Evolutionary conservation across 192 early-diverging fungal genomes (phyloP).

Genomic region (Entomortierella chlamydospora): DNA sequence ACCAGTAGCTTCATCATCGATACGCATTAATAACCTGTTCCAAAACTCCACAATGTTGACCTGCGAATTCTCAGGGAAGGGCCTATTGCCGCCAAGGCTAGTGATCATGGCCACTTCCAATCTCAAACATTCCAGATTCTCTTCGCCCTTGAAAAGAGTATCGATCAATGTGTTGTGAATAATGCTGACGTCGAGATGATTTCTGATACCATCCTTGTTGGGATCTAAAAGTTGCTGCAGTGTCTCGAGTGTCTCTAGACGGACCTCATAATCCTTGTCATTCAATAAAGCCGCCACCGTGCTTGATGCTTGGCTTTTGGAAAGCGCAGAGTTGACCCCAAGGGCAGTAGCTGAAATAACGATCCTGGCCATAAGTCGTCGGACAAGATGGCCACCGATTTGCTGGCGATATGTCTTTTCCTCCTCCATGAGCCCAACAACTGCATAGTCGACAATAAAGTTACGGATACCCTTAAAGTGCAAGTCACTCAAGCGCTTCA

Average conservation of each 20-base stretch:
- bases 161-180: constrained; percentile 54
- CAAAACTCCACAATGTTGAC: constrained; percentile 55
- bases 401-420: constrained; percentile 38
- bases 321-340: constrained; percentile 20
- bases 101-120: constrained; percentile 59
- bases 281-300: constrained; percentile 56
- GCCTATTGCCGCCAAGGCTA: constrained; percentile 16
- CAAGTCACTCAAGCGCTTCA: constrained; percentile 28
- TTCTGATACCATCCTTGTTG: not conserved
- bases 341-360: constrained; percentile 37
- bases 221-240: constrained; percentile 31
- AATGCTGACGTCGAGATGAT: constrained; percentile 1
- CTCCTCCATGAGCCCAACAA: constrained; percentile 37
- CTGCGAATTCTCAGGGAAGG: constrained; percentile 28
- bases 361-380: constrained; percentile 54
- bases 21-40: constrained; percentile 53
- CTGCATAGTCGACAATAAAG: constrained; percentile 40
- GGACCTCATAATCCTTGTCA: constrained; percentile 75
- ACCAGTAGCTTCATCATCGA: constrained; percentile 57
- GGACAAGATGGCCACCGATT: constrained; percentile 57
- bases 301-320: constrained; percentile 10
- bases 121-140: constrained; percentile 59
- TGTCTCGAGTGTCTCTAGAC: constrained; percentile 62
- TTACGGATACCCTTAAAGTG: constrained; percentile 52
- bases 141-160: constrained; percentile 57